Conservation (phyloP, 129 eudicot genomes). For the Silybum marianum region DNA sequence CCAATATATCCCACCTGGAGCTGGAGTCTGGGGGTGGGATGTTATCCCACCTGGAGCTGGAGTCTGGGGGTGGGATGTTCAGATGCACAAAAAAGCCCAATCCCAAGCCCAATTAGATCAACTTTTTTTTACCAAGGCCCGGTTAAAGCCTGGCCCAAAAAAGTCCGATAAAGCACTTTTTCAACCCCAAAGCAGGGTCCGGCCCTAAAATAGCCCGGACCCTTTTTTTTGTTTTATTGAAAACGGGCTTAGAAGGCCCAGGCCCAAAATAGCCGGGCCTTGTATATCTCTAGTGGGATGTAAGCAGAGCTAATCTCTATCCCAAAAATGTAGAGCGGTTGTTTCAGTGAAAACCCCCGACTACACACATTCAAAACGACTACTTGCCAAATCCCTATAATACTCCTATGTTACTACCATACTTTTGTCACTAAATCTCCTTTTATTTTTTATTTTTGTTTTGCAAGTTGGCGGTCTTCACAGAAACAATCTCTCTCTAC, state of each 20-base stretch:
- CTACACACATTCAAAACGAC: not conserved
- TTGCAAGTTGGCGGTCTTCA: no score
- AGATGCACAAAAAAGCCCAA: not conserved
- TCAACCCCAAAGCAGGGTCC: not conserved
- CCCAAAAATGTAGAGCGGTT: no score
- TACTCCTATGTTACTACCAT: no score
- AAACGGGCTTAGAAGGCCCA: no score
- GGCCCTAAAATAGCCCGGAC: not conserved
- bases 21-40: not conserved
- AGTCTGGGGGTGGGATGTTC: not conserved
- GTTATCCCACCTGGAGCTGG: not conserved
- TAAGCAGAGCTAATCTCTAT: not conserved
- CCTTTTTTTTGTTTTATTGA: no score
- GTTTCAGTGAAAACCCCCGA: not conserved
- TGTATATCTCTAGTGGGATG: not conserved
- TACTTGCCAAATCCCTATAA: no score
- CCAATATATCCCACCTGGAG: not conserved
- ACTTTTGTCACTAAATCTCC: no score
- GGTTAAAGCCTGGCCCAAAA: not conserved
- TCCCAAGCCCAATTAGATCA: not conserved
- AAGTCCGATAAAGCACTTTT: not conserved
- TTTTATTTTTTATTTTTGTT: no score
- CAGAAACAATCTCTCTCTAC: no score
- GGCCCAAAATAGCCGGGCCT: not conserved
- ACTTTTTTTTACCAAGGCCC: not conserved